Conservation (phyloP, 768 basidiomycete species). For the Sistotremastrum niveocremeum region DNA sequence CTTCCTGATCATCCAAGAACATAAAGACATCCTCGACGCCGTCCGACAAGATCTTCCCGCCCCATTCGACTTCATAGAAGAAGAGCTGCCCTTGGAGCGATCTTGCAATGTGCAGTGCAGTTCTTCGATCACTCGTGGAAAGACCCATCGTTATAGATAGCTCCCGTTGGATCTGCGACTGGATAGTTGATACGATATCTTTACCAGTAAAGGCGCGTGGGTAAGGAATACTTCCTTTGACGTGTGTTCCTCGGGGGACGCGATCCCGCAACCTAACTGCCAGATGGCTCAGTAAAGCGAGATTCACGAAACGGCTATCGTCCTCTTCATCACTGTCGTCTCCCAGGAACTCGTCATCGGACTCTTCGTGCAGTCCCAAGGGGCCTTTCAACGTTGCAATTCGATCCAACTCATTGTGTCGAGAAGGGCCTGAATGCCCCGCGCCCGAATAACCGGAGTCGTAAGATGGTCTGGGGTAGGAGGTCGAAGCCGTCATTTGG, state of each 20-base stretch:
- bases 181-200: conserved; percentile 85
- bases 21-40: conserved; percentile 89
- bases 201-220: conserved; percentile 86
- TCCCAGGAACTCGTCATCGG: conserved; percentile 39
- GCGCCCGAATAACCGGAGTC: neutral
- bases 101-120: conserved; percentile 78
- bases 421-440: neutral
- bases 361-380: conserved; percentile 32
- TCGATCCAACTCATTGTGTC: conserved; percentile 16
- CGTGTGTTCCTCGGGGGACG: conserved; percentile 74
- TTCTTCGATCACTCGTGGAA: conserved; percentile 64
- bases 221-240: conserved; percentile 88
- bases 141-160: conserved; percentile 63
- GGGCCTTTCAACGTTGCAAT: conserved; percentile 22
- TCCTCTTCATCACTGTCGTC: conserved; percentile 56
- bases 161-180: conserved; percentile 75
- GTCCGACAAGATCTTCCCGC: conserved; percentile 65
- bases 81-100: conserved; percentile 87
- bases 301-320: conserved; percentile 72
- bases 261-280: conserved; percentile 84
- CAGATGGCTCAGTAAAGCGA: conserved; percentile 74
- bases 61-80: conserved; percentile 97
- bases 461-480: neutral
- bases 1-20: conserved; percentile 75
- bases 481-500: neutral